Evolutionary conservation across 306 rosid genomes (phyloP), one percentile per base, ranked within the genome.

Genomic region (Begonia masoniana): DNA sequence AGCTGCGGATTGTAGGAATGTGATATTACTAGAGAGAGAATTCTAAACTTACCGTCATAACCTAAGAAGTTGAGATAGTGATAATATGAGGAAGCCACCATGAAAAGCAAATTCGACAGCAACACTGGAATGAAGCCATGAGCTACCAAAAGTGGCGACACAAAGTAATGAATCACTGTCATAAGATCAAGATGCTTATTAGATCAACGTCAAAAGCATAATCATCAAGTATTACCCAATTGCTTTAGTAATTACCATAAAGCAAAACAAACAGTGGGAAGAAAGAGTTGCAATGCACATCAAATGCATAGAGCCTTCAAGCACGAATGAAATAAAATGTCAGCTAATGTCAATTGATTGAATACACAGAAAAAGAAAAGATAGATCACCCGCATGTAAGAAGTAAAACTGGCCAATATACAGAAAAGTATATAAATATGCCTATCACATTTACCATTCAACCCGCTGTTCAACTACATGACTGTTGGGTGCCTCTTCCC

Each of bases 261-360:
- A 77, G 81, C 78, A 86, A 59, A 61, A 92, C 99, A 72, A 92
- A 83, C 93, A 86, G 62, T 15, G 99, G 99, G 79, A 92, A 86
- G 88, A 92, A 92, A 72, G 99, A 92, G 83, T 92, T 92, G 95
- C 99, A 92, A 73, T 92, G 99, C 76, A 92, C 99, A 72, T 92
- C 99, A 79, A 92, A 92, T 41, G 99, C 84, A 4, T 92, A 92
- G 69, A 92, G 76, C 99, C 99, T 92, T 57, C 83, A 73, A 77
- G 35, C 68, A 48, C 63, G 59, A 61, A 56, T 63, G 42, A 10
- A 41, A 56, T 6, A 43, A 10, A 43, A 57, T 35, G 51, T 26
- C 21, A 60, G 39, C 7, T 2, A 31, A 31, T 31, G 3, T 6
- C 39, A 31, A 31, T 31, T 31, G 39, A 31, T 31, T 31, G 39